phyloP scores from a whole-genome alignment of 164 flowering plant genomes.

The Warburgia ugandensis region DNA sequence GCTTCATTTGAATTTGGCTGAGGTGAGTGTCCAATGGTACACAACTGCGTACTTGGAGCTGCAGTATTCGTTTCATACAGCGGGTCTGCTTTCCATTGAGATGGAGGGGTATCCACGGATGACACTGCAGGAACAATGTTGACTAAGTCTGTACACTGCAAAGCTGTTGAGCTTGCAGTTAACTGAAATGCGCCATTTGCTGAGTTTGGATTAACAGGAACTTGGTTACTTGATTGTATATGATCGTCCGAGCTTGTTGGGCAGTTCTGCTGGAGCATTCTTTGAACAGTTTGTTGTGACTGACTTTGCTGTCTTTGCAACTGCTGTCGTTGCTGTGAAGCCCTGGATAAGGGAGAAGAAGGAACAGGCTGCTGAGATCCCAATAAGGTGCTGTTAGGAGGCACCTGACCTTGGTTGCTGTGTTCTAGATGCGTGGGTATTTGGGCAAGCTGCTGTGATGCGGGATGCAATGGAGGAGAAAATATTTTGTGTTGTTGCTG shows the following conservation, averaged over 20 bases:
- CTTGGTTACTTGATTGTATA: constrained; percentile 28
- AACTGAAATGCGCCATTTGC: constrained; percentile 23
- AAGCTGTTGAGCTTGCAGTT: constrained; percentile 12
- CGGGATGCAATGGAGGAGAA: constrained; percentile 29
- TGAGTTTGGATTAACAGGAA: constrained; percentile 29
- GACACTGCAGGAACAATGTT: constrained; percentile 25
- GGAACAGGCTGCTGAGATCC: constrained; percentile 32
- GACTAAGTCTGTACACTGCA: constrained; percentile 33
- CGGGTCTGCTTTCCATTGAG: constrained; percentile 44
- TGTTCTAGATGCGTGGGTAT: constrained; percentile 40
- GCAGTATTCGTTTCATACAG: constrained; percentile 28
- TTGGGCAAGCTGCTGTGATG: constrained; percentile 39
- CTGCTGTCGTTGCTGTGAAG: constrained; percentile 9
- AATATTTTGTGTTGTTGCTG: constrained; percentile 43
- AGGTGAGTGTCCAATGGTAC: constrained; percentile 25
- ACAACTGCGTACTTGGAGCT: constrained; percentile 25
- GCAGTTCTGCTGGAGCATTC: constrained; percentile 39
- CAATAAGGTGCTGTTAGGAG: constrained; percentile 26
- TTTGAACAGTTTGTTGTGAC: constrained; percentile 30
- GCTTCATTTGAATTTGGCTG: constrained; percentile 15
- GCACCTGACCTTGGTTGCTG: constrained; percentile 39
- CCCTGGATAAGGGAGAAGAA: constrained; percentile 17
- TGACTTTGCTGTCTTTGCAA: constrained; percentile 38
- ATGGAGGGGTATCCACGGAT: constrained; percentile 22
- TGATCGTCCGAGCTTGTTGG: constrained; percentile 31